A percentile compares a stretch with the other conserved stretches of the same genome.
Conservation (phyloP, 192 early-diverging fungal species). For the Podila horticola region DNA sequence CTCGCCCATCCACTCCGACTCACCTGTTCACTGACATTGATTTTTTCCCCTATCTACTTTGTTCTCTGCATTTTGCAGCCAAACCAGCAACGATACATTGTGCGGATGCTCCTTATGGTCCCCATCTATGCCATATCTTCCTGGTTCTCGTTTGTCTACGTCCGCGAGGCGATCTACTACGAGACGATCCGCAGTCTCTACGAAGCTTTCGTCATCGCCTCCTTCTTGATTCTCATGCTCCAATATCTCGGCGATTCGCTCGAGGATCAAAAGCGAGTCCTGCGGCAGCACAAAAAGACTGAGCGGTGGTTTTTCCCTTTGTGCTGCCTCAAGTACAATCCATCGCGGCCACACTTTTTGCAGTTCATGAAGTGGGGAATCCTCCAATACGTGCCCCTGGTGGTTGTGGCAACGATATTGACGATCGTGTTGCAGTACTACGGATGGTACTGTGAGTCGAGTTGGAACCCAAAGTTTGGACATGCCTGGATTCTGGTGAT, state of each 20-base stretch:
- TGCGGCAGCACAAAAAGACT: slow-evolving; percentile 54
- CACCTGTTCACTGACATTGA: background rate
- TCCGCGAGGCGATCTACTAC: slow-evolving; percentile 73
- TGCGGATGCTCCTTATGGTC: slow-evolving; percentile 79
- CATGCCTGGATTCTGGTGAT: slow-evolving; percentile 71
- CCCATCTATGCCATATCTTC: slow-evolving; percentile 78
- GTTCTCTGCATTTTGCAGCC: slow-evolving; percentile 40
- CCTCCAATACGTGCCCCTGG: slow-evolving; percentile 76
- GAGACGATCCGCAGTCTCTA: slow-evolving; percentile 74
- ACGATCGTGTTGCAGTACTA: slow-evolving; percentile 66
- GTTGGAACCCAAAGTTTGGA: slow-evolving; percentile 74
- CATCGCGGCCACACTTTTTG: slow-evolving; percentile 65
- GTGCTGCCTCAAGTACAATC: slow-evolving; percentile 69
- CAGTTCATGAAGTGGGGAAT: slow-evolving; percentile 71
- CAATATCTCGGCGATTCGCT: slow-evolving; percentile 69
- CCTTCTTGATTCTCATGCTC: slow-evolving; percentile 77
- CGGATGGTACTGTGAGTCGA: slow-evolving; percentile 70
- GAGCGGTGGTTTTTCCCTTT: slow-evolving; percentile 73
- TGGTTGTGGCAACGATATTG: slow-evolving; percentile 64
- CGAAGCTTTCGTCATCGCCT: slow-evolving; percentile 77
- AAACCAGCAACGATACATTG: slow-evolving; percentile 77
- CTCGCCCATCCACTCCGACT: background rate
- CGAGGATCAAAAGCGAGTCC: slow-evolving; percentile 57
- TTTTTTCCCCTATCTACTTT: background rate
- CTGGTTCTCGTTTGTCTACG: slow-evolving; percentile 76